Base-by-base conservation (phyloP, 2,329 filamentous ascomycete genomes). In the Xylaria sp. region DNA sequence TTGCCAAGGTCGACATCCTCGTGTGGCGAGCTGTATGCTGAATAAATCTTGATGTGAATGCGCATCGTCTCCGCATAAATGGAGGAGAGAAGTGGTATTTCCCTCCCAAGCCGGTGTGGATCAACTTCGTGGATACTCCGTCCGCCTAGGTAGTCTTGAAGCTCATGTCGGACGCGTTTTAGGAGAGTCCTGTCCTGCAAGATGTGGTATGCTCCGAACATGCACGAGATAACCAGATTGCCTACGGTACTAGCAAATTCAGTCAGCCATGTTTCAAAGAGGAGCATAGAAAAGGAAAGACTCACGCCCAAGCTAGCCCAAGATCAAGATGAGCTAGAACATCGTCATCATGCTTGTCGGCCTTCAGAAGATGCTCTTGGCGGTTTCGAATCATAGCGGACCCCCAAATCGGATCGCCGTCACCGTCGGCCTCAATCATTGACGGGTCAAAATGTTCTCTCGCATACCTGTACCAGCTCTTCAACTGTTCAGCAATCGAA, bases 41-140 rank as follows among this genome's bases (percentile, higher is more conserved):
- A 59, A 32, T 67, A 72, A 1, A 67, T 62, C 27, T 72, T 69
- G 45, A 72, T 68, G 45, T 74, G 56, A 7, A 74, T 17, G 6
- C 72, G 71, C 47, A 74, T 60, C 4, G 62, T 66, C 50, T 75
- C 73, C 1, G 73, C 72, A 32, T 75, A 75, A 4, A 69, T 67
- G 7, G 72, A 71, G 9, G 63, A 53, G 21, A 74, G 71, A 27
- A 74, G 68, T 14, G 72, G 71, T 21, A 69, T 54, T n/a, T 69
- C 64, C 39, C 62, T 61, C 2, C 55, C 64, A 24, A 71, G 57
- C 39, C 65, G 67, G 34, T 64, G 58, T 4, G 69, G 61, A 42
- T 69, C 69, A 3, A 57, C 58, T 55, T 69, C 67, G 30, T 64
- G 64, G 2, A 70, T 24, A 0, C 51, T 62, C 11, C 54, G 51